Conservation (phyloP, 768 basidiomycete species). For the Leccinellum luteum region DNA sequence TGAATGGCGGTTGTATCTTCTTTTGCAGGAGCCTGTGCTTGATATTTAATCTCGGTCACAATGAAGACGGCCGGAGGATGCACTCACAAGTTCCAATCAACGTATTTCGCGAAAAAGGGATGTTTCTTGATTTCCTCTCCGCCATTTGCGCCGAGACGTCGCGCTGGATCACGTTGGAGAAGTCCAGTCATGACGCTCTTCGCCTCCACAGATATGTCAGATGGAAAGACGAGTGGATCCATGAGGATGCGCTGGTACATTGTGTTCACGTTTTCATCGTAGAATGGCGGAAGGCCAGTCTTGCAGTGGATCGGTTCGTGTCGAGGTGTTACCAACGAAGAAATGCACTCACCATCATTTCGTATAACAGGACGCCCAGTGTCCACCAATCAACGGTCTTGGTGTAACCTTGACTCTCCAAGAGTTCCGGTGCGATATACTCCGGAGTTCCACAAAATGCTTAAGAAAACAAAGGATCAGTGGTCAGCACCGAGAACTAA, state of each 20-base stretch:
- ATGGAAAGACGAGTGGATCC: slow-evolving; percentile 89
- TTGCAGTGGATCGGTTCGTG: slow-evolving; percentile 30
- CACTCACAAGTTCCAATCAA: slow-evolving; percentile 82
- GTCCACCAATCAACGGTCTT: slow-evolving; percentile 99
- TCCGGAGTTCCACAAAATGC: slow-evolving; percentile 99
- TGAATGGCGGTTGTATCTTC: slow-evolving; percentile 97
- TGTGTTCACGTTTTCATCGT: slow-evolving; percentile 97
- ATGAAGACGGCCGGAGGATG: not conserved
- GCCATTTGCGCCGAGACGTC: slow-evolving; percentile 86
- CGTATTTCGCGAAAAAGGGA: slow-evolving; percentile 90
- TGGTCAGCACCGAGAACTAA: not conserved
- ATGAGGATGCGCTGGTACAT: slow-evolving; percentile 96
- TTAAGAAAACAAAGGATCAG: slow-evolving; percentile 28
- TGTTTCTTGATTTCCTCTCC: slow-evolving; percentile 96
- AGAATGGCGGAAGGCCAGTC: slow-evolving; percentile 97
- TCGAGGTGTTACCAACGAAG: not conserved
- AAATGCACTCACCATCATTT: slow-evolving; percentile 76
- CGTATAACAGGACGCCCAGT: slow-evolving; percentile 90
- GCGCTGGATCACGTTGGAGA: slow-evolving; percentile 83
- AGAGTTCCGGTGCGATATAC: slow-evolving; percentile 95
- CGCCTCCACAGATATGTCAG: slow-evolving; percentile 86
- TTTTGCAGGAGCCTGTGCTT: slow-evolving; percentile 69
- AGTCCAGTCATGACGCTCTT: slow-evolving; percentile 85
- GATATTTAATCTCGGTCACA: slow-evolving; percentile 1
- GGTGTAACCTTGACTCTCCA: slow-evolving; percentile 95